Conservation (phyloP, 331 rosid species). For the Rhamnella rubrinervis region DNA sequence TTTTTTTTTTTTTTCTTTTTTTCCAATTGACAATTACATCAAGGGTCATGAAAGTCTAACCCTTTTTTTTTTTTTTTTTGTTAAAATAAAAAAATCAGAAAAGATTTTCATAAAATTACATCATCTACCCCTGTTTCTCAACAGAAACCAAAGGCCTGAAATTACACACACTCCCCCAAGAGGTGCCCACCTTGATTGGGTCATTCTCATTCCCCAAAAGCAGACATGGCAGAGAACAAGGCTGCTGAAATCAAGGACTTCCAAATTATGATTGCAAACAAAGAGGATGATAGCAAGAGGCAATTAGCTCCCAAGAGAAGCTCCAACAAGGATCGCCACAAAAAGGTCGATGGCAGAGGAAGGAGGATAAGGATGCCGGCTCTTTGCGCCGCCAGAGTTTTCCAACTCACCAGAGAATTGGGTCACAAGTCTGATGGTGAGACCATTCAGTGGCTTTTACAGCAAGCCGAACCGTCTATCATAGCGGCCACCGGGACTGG, state of each 20-base stretch:
- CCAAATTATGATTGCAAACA: slow-evolving; percentile 34
- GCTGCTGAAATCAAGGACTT: slow-evolving; percentile 43
- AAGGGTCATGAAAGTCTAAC: slow-evolving; percentile 21
- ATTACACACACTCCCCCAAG: slow-evolving; percentile 9
- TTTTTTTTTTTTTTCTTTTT: background rate
- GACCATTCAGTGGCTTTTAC: slow-evolving; percentile 56
- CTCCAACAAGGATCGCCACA: slow-evolving; percentile 56
- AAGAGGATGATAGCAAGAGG: slow-evolving; percentile 40
- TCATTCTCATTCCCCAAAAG: slow-evolving; percentile 24
- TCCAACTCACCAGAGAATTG: slow-evolving; percentile 49
- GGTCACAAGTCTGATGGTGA: slow-evolving; percentile 60
- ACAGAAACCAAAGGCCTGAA: slow-evolving; percentile 19
- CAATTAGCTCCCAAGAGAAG: slow-evolving; percentile 45
- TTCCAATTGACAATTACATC: slow-evolving; percentile 15
- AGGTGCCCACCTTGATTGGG: slow-evolving; percentile 32
- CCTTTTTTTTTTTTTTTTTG: slow-evolving; percentile 10
- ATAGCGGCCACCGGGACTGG: slow-evolving; percentile 54
- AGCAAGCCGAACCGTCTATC: slow-evolving; percentile 58
- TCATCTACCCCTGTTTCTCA: slow-evolving; percentile 4
- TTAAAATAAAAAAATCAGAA: slow-evolving; percentile 1
- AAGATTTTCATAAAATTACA: background rate
- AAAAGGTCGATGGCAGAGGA: slow-evolving; percentile 58
- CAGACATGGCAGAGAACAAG: slow-evolving; percentile 54
- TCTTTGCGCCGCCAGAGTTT: slow-evolving; percentile 60
- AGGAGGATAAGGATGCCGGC: slow-evolving; percentile 64